Evolutionary conservation across 2,329 filamentous ascomycete species (phyloP), one percentile per base, ranked within the genome.

Genomic region (Amphichorda felina): DNA sequence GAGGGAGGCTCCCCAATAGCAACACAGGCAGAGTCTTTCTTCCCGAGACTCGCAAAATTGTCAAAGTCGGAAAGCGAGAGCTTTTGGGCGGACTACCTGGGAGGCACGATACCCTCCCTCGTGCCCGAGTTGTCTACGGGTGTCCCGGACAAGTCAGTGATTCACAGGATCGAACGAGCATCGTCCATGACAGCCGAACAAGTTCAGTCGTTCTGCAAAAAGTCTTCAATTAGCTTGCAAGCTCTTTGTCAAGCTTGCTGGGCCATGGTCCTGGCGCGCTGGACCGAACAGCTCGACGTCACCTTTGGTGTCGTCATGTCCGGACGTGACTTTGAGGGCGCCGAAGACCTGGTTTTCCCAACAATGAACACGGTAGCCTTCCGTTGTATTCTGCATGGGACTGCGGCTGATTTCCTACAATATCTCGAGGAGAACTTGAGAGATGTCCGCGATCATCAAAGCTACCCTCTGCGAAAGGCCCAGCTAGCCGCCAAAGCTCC

Each of bases 281-380:
- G 74, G 32, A 65, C 72, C 2, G 58, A 65, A 3, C 72, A 70
- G 1, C 67, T 93, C 0, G 87, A 94, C 43, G 71, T 94, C 4
- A 69, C 76, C 0, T 94, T 91, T 49, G 89, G 89, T 1, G 73
- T 84, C 1, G 80, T 95, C 1, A 64, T 94, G 10, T 87, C 86
- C 0, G 88, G 89, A 13, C 72, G 89, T n/a, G 84, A 91, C 38
- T 76, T 75, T 8, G 78, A 82, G 31, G 69, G 72, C 13, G 71
- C 75, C 0, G 72, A 82, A 30, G 55, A 72, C 18, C 56, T 89
- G 10, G 66, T 88, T 50, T 95, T 94, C 47, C 89, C 88, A 0
- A 85, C 82, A 0, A 94, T 95, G 83, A 95, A 94, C 49, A 94
- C 88, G 0, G 77, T 94, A 0, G 73, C 81, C 0, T 65, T 94